Evolutionary conservation across 129 eudicot species (phyloP), one percentile per base, ranked within the genome.

Genomic region (Centella asiatica): DNA sequence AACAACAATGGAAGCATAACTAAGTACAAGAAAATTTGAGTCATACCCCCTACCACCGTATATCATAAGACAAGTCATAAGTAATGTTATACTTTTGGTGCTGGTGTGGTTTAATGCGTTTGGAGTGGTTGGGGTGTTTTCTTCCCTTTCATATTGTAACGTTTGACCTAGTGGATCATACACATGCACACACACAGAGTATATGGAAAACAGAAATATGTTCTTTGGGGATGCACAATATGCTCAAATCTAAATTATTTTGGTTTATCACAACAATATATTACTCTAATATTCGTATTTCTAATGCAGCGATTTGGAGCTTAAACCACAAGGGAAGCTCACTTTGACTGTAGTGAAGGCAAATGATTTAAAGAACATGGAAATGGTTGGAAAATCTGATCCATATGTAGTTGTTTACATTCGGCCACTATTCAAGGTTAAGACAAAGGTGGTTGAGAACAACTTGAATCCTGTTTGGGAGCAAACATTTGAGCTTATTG

Each of bases 311-410:
- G 98, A 92, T 0, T 77, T 92, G 80, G 98, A 92, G 88, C 98
- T 92, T 66, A 92, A 87, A 74, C 98, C 98, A 50, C 90, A 87
- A 67, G 98, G 98, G 56, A 84, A 64, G 75, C 82, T 92, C 31
- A 72, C 78, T 48, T 55, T 92, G 59, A 92, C 95, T 49, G 68
- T 92, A 27, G 75, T 74, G 63, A 84, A 69, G 79, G 98, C 94
- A 45, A 74, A 74, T 62, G 75, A 80, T 59, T 75, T 92, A 62
- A 92, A 92, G 76, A 92, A 92, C 66, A 81, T 71, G 90, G 98
- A 92, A 75, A 51, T 92, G 79, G 82, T 92, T 74, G 98, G 98
- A 65, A 92, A 92, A 55, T 92, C 98, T 24, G 98, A 92, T 84
- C 98, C 98, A 25, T 92, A 92, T 34, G 86, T 75, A 20, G 88